phyloP scores from a whole-genome alignment of 129 eudicot genomes.

The Centaurea solstitialis region DNA sequence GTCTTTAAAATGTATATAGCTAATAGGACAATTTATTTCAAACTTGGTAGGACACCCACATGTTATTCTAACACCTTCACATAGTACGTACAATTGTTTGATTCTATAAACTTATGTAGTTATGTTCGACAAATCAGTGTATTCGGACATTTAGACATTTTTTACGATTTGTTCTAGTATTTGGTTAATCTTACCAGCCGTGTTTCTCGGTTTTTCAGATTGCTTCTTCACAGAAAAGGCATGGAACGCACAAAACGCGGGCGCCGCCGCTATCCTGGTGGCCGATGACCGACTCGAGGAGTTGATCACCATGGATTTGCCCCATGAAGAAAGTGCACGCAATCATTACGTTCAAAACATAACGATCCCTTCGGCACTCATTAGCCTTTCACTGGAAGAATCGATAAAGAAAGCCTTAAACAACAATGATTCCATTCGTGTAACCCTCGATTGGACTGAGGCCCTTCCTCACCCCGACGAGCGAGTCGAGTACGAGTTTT shows the following conservation, averaged over 20 bases:
- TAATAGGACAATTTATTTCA: not conserved
- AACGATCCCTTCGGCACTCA: constrained; percentile 70
- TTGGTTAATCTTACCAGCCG: no score
- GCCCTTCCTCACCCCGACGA: constrained; percentile 89
- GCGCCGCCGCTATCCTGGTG: constrained; percentile 81
- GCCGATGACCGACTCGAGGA: constrained; percentile 66
- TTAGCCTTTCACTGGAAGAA: constrained; percentile 62
- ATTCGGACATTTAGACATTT: not conserved
- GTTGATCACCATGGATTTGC: constrained; percentile 82
- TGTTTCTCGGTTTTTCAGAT: constrained; percentile 39
- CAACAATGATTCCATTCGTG: constrained; percentile 47
- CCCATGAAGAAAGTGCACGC: constrained; percentile 46
- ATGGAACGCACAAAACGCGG: constrained; percentile 86
- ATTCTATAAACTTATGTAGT: not conserved
- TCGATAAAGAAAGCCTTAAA: constrained; percentile 52
- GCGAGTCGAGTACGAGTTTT: constrained; percentile 80
- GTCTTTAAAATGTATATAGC: no score
- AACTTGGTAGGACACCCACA: not conserved
- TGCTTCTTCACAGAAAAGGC: constrained; percentile 80
- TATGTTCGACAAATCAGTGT: not conserved
- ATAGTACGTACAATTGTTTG: not conserved
- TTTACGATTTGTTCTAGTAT: no score
- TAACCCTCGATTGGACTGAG: constrained; percentile 78
- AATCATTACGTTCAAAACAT: constrained; percentile 65
- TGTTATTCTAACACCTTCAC: not conserved